Evolutionary conservation across 176 grass and related monocot species (phyloP).

Genomic region (Zea luxurians): DNA sequence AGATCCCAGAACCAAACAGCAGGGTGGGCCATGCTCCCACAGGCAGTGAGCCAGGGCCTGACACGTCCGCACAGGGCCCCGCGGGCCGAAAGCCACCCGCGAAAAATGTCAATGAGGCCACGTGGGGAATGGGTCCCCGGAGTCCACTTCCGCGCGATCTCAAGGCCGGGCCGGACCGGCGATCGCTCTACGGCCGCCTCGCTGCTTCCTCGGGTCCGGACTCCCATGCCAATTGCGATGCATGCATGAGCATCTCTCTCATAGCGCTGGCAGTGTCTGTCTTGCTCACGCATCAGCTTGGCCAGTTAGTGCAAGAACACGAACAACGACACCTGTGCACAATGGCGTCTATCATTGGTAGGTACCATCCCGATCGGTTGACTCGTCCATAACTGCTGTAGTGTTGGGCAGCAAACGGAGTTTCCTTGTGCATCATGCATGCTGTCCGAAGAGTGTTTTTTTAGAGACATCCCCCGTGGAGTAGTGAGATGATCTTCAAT

Average conservation of each 20-base stretch:
- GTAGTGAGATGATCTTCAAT: too few species aligned
- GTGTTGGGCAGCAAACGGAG: not conserved
- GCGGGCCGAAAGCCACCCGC: too few species aligned
- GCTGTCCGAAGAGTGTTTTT: not conserved
- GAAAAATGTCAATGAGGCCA: too few species aligned
- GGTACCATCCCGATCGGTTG: not conserved
- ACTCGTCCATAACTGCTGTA: not conserved
- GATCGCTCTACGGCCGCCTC: not conserved
- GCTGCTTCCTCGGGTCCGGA: constrained; percentile 9
- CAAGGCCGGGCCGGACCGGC: too few species aligned
- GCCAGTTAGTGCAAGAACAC: constrained; percentile 17
- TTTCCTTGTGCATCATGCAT: not conserved
- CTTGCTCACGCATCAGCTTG: constrained; percentile 38
- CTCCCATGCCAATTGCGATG: not conserved
- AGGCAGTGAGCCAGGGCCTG: too few species aligned
- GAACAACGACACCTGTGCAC: constrained; percentile 22
- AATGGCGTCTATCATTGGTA: constrained; percentile 46
- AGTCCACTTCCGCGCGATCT: too few species aligned
- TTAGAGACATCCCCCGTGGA: too few species aligned
- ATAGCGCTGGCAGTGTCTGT: not conserved
- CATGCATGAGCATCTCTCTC: not conserved
- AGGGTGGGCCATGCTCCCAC: too few species aligned
- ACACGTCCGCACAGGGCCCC: too few species aligned
- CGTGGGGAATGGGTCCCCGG: too few species aligned
- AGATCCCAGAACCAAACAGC: too few species aligned